phyloP scores from a whole-genome alignment of 257 asterid genomes.

The Solanum stenotomum region DNA sequence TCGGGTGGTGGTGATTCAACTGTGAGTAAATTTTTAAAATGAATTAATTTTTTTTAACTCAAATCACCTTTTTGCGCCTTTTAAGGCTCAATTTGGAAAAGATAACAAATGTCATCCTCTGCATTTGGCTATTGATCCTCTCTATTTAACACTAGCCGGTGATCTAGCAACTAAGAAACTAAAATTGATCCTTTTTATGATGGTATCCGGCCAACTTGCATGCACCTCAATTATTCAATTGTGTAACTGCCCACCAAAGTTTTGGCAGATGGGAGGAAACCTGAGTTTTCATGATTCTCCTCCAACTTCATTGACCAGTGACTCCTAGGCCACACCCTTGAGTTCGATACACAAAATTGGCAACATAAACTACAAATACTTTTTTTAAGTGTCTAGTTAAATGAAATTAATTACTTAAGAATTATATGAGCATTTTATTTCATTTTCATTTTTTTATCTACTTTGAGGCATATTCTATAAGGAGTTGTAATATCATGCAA shows the following conservation, averaged over 20 bases:
- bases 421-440: neutral
- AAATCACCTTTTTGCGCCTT: neutral
- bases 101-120: neutral
- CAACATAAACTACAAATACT: neutral
- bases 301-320: neutral
- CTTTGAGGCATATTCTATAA: neutral
- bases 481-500: neutral
- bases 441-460: neutral
- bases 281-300: neutral
- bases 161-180: neutral
- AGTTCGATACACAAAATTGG: neutral
- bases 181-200: neutral
- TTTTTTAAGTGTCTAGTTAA: neutral
- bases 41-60: neutral
- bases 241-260: neutral
- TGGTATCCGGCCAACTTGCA: neutral
- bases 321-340: neutral
- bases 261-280: neutral
- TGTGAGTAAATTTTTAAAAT: constrained; percentile 37
- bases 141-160: neutral
- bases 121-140: neutral
- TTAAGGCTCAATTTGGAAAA: neutral
- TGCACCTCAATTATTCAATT: neutral
- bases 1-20: constrained; percentile 99
- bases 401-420: neutral